Conservation (phyloP, 805 yeast genomes). For the Kregervanrija pseudodelftensis region DNA sequence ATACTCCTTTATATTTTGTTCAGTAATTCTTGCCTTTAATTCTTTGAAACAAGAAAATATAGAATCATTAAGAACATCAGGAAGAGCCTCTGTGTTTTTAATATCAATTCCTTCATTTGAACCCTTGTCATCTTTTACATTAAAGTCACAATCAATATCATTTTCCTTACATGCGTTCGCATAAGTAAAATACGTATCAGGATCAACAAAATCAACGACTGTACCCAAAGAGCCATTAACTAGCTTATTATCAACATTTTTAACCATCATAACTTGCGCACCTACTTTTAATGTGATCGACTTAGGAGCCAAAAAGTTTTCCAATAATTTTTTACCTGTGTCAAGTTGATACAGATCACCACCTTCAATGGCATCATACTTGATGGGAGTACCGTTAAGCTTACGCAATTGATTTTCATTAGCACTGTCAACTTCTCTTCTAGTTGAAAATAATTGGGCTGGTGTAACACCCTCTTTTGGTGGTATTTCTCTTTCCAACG, state of each 20-base stretch:
- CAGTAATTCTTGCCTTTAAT: background rate
- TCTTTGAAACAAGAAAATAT: slow-evolving; percentile 42
- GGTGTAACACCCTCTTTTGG: slow-evolving; percentile 57
- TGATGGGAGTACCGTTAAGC: slow-evolving; percentile 37
- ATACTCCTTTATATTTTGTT: no score
- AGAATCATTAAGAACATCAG: slow-evolving; percentile 33
- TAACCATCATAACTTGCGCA: slow-evolving; percentile 80
- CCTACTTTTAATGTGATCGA: slow-evolving; percentile 52
- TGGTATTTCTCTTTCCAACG: slow-evolving; percentile 43
- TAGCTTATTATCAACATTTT: slow-evolving; percentile 62
- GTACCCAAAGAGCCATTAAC: slow-evolving; percentile 77
- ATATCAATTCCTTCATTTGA: slow-evolving; percentile 13
- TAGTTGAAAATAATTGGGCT: slow-evolving; percentile 67
- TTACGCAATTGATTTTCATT: slow-evolving; percentile 42
- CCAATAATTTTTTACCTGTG: slow-evolving; percentile 37
- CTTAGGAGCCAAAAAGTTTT: slow-evolving; percentile 58
- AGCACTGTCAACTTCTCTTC: slow-evolving; percentile 65
- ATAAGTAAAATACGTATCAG: slow-evolving; percentile 38
- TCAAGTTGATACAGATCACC: slow-evolving; percentile 38
- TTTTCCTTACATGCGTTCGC: slow-evolving; percentile 17
- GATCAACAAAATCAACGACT: slow-evolving; percentile 41
- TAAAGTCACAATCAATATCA: slow-evolving; percentile 5
- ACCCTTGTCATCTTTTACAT: background rate
- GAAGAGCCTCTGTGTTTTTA: slow-evolving; percentile 16
- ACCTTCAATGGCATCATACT: slow-evolving; percentile 47